Conservation (phyloP, 495 filamentous ascomycete genomes). For the Penicillium steckii region DNA sequence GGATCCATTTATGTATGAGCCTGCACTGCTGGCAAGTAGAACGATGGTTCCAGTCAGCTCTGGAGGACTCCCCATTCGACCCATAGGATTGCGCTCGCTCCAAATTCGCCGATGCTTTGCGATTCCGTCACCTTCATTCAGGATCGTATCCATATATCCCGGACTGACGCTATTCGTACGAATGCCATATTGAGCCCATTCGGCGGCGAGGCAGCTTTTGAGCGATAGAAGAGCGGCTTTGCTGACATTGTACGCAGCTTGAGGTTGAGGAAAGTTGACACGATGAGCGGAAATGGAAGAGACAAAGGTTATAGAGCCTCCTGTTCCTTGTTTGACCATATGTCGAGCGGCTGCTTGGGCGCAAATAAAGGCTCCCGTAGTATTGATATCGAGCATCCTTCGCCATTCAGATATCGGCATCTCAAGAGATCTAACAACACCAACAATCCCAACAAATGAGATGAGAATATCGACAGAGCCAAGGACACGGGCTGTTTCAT, state of each 20-base stretch:
- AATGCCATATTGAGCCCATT: conserved; percentile 65
- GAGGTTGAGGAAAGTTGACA: conserved; percentile 68
- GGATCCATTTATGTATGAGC: conserved; percentile 74
- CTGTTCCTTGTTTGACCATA: conserved; percentile 47
- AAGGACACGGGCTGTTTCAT: conserved; percentile 35
- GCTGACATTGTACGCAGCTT: conserved; percentile 67
- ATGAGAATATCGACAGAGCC: conserved; percentile 58
- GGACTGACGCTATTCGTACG: conserved; percentile 69
- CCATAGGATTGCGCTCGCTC: conserved; percentile 70
- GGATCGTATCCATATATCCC: conserved; percentile 80
- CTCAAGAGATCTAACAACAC: conserved; percentile 54
- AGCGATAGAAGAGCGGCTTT: conserved; percentile 64
- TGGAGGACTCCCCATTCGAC: conserved; percentile 67
- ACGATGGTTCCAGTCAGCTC: conserved; percentile 79
- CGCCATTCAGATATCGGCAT: conserved; percentile 56
- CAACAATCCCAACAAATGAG: conserved; percentile 69
- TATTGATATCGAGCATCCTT: conserved; percentile 63
- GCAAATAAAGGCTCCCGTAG: conserved; percentile 65
- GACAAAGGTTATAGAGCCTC: conserved; percentile 65
- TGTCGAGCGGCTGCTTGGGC: conserved; percentile 62
- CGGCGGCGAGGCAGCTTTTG: conserved; percentile 60
- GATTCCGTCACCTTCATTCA: conserved; percentile 48
- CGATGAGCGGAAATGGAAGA: conserved; percentile 66
- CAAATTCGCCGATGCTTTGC: conserved; percentile 70
- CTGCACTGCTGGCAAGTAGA: conserved; percentile 72